A percentile compares a stretch with the other conserved stretches of the same genome.
Evolutionary conservation across 2,329 filamentous ascomycete species (phyloP).

Genomic region (Annulohypoxylon truncatum): DNA sequence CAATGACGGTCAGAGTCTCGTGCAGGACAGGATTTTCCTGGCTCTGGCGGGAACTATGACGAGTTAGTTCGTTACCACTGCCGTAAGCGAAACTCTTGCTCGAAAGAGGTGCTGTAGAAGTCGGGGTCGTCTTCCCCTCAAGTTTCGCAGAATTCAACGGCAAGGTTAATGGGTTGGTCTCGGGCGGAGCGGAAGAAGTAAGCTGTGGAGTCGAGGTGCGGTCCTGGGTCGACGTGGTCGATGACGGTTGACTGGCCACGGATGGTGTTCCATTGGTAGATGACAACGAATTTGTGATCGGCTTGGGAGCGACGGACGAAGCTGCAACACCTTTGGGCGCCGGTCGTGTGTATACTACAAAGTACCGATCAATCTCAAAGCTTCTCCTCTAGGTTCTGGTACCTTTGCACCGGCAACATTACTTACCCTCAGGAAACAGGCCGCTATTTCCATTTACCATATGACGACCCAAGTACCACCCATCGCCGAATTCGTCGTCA

Average conservation of each 20-base stretch:
- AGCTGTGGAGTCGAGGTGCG: conserved; percentile 39
- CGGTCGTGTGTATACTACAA: conserved; percentile 70
- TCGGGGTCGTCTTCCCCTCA: conserved; percentile 48
- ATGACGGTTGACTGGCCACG: conserved; percentile 41
- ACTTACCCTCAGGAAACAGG: conserved; percentile 83
- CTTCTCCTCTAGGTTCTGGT: conserved; percentile 4
- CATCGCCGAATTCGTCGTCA: conserved; percentile 89
- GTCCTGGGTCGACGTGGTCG: conserved; percentile 47
- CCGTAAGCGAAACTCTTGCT: conserved; percentile 48
- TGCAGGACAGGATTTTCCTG: conserved; percentile 78
- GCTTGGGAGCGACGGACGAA: conserved; percentile 46
- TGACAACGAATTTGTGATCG: conserved; percentile 43
- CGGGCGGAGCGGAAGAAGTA: conserved; percentile 39
- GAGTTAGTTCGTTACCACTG: conserved; percentile 54
- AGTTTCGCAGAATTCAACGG: conserved; percentile 57
- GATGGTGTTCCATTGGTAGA: conserved; percentile 43
- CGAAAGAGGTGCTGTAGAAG: conserved; percentile 43
- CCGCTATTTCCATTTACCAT: conserved; percentile 78
- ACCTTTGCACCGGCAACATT: conserved; percentile 17
- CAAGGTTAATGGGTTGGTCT: conserved; percentile 53
- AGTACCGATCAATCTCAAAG: conserved; percentile 28
- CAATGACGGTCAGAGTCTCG: conserved; percentile 94
- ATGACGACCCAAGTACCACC: conserved; percentile 85
- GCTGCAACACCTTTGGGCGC: conserved; percentile 59
- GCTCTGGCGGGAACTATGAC: conserved; percentile 57